Conservation (phyloP, 2,329 filamentous ascomycete species). For the Aspergillus brunneoviolaceus region DNA sequence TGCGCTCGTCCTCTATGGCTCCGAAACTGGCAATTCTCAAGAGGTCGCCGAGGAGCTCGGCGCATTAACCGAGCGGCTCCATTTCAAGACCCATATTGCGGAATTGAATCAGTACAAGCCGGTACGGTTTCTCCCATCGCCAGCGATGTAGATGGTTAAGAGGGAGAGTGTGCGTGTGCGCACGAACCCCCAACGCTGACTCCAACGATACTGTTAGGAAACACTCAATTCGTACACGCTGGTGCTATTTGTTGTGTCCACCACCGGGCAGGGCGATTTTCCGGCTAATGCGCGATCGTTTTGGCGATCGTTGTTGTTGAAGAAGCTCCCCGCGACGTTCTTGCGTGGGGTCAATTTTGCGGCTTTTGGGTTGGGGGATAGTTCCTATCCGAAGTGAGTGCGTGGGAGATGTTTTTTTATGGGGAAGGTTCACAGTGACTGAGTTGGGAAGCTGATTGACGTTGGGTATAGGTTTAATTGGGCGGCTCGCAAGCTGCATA, state of each 20-base stretch:
- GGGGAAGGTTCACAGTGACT: too few relatives aligned
- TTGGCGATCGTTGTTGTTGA: constrained; percentile 81
- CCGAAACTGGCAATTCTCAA: constrained; percentile 91
- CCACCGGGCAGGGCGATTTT: constrained; percentile 91
- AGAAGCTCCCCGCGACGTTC: constrained; percentile 70
- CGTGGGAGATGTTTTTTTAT: background rate
- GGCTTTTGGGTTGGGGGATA: constrained; percentile 89
- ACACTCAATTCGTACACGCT: constrained; percentile 36
- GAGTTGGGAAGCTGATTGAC: constrained; percentile 3
- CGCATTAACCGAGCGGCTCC: constrained; percentile 70
- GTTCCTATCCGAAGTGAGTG: constrained; percentile 81
- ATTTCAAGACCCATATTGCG: constrained; percentile 71
- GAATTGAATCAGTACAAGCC: constrained; percentile 75
- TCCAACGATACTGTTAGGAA: constrained; percentile 24
- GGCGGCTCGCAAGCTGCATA: constrained; percentile 83
- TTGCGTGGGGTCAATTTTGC: constrained; percentile 71
- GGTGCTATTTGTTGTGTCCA: constrained; percentile 76
- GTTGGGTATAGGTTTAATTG: constrained; percentile 72
- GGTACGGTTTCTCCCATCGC: constrained; percentile 52
- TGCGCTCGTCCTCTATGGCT: constrained; percentile 81
- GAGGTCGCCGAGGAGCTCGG: constrained; percentile 86
- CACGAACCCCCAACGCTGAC: background rate
- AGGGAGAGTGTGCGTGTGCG: background rate
- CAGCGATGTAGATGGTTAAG: too few relatives aligned
- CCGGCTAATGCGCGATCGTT: constrained; percentile 78